Evolutionary conservation across 2,329 filamentous ascomycete genomes (phyloP).

Genomic region (Sclerotinia subarctica): DNA sequence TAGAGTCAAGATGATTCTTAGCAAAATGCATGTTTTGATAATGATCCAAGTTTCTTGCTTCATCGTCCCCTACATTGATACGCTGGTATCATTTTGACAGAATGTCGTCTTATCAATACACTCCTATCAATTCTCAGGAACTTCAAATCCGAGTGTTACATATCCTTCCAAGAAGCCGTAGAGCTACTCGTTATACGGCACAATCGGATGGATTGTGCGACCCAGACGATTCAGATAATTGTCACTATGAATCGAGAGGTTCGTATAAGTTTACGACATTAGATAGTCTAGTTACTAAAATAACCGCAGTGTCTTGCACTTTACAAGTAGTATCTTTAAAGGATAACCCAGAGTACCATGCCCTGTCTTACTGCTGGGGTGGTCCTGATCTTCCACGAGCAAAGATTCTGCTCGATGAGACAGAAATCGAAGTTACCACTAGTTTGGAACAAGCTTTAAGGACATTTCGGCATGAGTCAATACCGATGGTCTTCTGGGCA

Average conservation of each 20-base stretch:
- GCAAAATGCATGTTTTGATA: background rate
- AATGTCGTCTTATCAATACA: slow-evolving; percentile 7
- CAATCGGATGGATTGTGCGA: background rate
- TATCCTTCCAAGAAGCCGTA: background rate
- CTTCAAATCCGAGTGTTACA: slow-evolving; percentile 10
- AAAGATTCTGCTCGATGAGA: slow-evolving; percentile 20
- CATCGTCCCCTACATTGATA: background rate
- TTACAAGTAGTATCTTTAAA: background rate
- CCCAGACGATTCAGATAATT: background rate
- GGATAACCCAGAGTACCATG: slow-evolving; percentile 13
- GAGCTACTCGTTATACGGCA: no score
- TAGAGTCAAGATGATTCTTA: background rate
- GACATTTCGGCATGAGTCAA: slow-evolving; percentile 16
- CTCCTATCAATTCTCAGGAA: background rate
- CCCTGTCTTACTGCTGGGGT: slow-evolving; percentile 22
- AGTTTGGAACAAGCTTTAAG: slow-evolving; percentile 24
- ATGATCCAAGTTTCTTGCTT: background rate
- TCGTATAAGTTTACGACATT: background rate
- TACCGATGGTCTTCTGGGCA: slow-evolving; percentile 17
- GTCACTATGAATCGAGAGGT: background rate
- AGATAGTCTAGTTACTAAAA: background rate
- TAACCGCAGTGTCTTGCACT: background rate
- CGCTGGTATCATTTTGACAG: background rate
- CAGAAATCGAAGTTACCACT: slow-evolving; percentile 18
- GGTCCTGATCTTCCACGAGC: background rate